Percentiles rank a stretch among this genome's conserved stretches.
phyloP scores from a whole-genome alignment of 2,329 filamentous ascomycete genomes.

The Trichoderma endophyticum region DNA sequence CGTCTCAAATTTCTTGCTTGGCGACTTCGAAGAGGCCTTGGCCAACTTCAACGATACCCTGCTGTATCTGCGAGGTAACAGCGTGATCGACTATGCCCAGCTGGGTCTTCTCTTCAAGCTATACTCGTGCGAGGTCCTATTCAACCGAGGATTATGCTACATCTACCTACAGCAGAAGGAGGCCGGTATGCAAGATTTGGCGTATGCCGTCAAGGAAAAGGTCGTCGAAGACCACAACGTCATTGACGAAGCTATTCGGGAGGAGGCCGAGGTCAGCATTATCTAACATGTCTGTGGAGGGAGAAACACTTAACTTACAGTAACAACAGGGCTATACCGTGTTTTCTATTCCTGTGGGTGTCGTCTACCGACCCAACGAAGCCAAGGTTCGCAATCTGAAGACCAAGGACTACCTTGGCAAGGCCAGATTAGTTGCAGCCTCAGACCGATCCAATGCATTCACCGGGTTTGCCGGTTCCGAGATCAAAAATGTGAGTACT shows the following conservation, averaged over 20 bases:
- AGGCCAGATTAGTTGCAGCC: conserved; percentile 87
- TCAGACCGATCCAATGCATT: conserved; percentile 78
- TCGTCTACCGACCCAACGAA: conserved; percentile 92
- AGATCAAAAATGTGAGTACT: conserved; percentile 66
- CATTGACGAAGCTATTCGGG: conserved; percentile 92
- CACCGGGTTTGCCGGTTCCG: conserved; percentile 75
- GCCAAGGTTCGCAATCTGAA: conserved; percentile 98
- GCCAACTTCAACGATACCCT: conserved; percentile 99
- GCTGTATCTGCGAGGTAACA: conserved; percentile 90
- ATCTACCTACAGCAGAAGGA: conserved; percentile 94
- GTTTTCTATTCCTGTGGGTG: conserved; percentile 94
- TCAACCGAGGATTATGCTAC: conserved; percentile 95
- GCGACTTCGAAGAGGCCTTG: conserved; percentile 94
- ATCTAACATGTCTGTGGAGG: neutral
- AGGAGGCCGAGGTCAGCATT: conserved; percentile 76
- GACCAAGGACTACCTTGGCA: conserved; percentile 95
- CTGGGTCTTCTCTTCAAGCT: conserved; percentile 92
- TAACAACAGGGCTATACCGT: conserved; percentile 81
- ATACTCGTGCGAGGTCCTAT: conserved; percentile 95
- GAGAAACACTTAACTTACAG: conserved; percentile 26
- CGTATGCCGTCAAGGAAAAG: conserved; percentile 91
- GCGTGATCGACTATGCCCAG: conserved; percentile 97
- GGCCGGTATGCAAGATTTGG: conserved; percentile 84
- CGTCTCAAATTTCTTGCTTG: conserved; percentile 94
- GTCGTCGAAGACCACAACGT: conserved; percentile 95